A percentile compares a stretch with the other conserved stretches of the same genome.
Conservation (phyloP, 1,139 yeast species). For the Candida sp. region DNA sequence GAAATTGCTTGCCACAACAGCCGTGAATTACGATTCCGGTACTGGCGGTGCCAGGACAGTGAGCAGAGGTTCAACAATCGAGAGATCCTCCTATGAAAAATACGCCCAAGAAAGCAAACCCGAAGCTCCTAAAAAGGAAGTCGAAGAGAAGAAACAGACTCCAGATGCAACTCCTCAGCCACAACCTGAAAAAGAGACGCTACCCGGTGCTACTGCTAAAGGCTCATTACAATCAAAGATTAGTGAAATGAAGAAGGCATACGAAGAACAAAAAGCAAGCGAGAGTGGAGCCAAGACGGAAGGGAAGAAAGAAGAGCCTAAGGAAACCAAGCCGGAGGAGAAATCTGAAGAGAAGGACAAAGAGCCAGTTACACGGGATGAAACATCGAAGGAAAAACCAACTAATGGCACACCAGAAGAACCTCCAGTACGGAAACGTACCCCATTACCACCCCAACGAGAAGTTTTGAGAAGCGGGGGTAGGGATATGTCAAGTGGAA, state of each 20-base stretch:
- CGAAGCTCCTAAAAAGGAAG: background rate
- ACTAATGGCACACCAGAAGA: background rate
- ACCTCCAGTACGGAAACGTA: background rate
- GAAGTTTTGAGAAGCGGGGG: background rate
- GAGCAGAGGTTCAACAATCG: conserved; percentile 19
- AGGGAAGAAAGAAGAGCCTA: background rate
- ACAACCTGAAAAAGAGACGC: background rate
- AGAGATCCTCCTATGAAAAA: conserved; percentile 30
- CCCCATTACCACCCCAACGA: conserved; percentile 4
- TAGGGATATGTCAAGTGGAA: background rate
- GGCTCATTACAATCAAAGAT: background rate
- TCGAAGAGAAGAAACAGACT: background rate
- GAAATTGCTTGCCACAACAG: conserved; percentile 10
- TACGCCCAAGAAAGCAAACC: conserved; percentile 22
- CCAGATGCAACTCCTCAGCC: background rate
- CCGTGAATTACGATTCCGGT: conserved; percentile 27
- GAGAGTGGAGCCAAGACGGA: background rate
- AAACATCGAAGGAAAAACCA: background rate
- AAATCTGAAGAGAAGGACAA: background rate
- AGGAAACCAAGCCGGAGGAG: background rate
- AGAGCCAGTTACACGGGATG: background rate
- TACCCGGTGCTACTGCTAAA: background rate
- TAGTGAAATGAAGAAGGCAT: background rate
- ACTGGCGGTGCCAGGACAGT: conserved; percentile 22
- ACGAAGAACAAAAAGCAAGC: background rate